These are phyloP conservation scores for Alnus glutinosa DNA, from an alignment of 306 rosid species.

Conservation along the genomic window DNA sequence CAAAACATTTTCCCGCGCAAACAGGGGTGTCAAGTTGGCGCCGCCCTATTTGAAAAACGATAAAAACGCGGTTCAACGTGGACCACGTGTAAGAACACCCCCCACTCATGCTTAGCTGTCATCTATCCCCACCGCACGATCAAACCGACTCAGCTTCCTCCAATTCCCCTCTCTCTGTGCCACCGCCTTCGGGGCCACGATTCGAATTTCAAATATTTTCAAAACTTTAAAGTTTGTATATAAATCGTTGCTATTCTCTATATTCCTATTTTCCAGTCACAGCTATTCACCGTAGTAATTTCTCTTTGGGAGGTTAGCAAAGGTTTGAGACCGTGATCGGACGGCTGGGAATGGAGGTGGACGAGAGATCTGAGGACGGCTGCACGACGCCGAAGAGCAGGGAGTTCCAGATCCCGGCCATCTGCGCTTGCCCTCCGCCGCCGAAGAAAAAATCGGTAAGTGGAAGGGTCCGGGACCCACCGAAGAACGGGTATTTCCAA, in stretches of 20 bases:
- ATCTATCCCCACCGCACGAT: constrained; percentile 18
- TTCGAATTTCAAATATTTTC: constrained; percentile 33
- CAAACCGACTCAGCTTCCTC: background rate
- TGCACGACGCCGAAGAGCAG: constrained; percentile 65
- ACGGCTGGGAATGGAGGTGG: constrained; percentile 29
- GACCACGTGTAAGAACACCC: constrained; percentile 1
- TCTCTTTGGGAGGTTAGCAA: background rate
- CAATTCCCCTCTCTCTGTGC: background rate
- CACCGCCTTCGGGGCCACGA: constrained; percentile 1
- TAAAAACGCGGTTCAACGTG: constrained; percentile 33
- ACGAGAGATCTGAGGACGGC: constrained; percentile 40
- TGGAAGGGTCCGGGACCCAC: constrained; percentile 46
- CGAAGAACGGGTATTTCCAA: constrained; percentile 65
- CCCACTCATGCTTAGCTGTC: constrained; percentile 30
- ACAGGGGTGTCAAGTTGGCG: constrained; percentile 28
- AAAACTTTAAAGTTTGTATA: background rate
- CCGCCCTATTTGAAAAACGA: constrained; percentile 44
- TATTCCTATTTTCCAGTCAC: background rate
- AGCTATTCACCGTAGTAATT: background rate
- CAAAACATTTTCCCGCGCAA: constrained; percentile 54
- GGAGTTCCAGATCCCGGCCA: constrained; percentile 54
- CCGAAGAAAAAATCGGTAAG: constrained; percentile 60
- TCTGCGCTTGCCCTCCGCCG: constrained; percentile 58
- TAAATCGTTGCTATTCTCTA: background rate
- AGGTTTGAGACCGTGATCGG: background rate